Conservation (phyloP, 2,329 filamentous ascomycete species). For the Clonostachys chloroleuca region DNA sequence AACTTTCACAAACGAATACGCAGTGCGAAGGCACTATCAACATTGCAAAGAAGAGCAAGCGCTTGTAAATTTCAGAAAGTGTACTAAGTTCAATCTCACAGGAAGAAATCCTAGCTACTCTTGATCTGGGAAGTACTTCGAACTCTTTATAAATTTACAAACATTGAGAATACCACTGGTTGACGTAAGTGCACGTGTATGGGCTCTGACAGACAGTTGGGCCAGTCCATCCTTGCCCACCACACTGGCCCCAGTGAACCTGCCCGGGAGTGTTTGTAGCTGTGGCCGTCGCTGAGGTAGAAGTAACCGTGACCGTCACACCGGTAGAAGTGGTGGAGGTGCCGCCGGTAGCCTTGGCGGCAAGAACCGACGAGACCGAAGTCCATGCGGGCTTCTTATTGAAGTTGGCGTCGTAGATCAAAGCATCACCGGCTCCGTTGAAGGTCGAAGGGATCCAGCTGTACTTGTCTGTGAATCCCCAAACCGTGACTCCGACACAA, state of each 20-base stretch:
- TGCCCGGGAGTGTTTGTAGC: not conserved
- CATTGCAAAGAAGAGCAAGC: no score
- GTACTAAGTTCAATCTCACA: no score
- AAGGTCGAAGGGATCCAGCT: slow-evolving; percentile 31
- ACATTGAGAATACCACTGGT: not conserved
- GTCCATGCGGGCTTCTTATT: slow-evolving; percentile 33
- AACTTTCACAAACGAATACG: no score
- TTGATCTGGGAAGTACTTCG: no score
- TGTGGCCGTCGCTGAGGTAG: no score
- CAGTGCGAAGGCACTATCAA: no score
- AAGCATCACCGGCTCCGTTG: slow-evolving; percentile 30
- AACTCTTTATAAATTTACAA: not conserved
- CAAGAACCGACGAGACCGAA: slow-evolving; percentile 25
- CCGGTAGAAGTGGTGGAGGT: not conserved
- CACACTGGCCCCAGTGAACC: not conserved
- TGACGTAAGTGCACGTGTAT: not conserved
- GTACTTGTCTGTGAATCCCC: slow-evolving; percentile 35
- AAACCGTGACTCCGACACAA: slow-evolving; percentile 39
- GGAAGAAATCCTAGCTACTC: no score
- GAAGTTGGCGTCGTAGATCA: slow-evolving; percentile 28
- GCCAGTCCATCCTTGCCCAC: not conserved
- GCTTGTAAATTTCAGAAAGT: no score
- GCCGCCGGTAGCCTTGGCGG: slow-evolving; percentile 13
- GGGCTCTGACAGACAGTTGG: not conserved
- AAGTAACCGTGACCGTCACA: no score